Conservation (phyloP, 1,284 basidiomycete genomes). For the Moesziomyces aphidis region DNA sequence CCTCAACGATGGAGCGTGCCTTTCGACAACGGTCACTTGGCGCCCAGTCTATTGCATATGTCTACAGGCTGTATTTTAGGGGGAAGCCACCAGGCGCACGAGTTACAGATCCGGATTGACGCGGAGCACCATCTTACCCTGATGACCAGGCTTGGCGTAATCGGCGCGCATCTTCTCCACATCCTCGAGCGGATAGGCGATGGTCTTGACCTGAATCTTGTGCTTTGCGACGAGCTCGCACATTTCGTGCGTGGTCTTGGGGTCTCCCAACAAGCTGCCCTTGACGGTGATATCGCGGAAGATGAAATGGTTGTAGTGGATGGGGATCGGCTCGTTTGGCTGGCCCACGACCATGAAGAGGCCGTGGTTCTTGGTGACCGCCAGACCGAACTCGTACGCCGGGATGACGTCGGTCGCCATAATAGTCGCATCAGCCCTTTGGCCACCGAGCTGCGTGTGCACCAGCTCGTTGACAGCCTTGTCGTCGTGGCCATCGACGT, state of each 20-base stretch:
- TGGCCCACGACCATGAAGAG: conserved; percentile 50
- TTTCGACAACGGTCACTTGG: no score
- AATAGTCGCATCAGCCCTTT: conserved; percentile 40
- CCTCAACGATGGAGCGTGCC: no score
- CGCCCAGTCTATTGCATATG: not conserved
- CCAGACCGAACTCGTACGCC: conserved; percentile 34
- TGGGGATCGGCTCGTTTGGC: conserved; percentile 41
- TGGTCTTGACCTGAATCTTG: conserved; percentile 39
- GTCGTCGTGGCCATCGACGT: conserved; percentile 28
- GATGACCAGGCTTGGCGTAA: conserved; percentile 27
- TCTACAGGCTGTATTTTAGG: not conserved
- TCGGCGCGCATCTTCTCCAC: conserved; percentile 38
- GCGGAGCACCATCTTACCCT: conserved; percentile 38
- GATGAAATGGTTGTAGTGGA: conserved; percentile 47
- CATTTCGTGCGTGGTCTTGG: conserved; percentile 44
- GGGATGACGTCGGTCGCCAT: conserved; percentile 46
- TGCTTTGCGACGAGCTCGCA: conserved; percentile 47
- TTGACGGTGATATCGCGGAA: conserved; percentile 53
- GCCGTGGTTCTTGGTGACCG: conserved; percentile 47
- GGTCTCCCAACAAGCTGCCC: conserved; percentile 47
- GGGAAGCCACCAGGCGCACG: no score
- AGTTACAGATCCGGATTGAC: conserved; percentile 14
- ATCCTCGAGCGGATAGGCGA: conserved; percentile 42
- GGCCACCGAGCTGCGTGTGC: conserved; percentile 20
- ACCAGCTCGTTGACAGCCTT: conserved; percentile 13